Conservation (phyloP, 495 filamentous ascomycete species). For the Xylaria curta region DNA sequence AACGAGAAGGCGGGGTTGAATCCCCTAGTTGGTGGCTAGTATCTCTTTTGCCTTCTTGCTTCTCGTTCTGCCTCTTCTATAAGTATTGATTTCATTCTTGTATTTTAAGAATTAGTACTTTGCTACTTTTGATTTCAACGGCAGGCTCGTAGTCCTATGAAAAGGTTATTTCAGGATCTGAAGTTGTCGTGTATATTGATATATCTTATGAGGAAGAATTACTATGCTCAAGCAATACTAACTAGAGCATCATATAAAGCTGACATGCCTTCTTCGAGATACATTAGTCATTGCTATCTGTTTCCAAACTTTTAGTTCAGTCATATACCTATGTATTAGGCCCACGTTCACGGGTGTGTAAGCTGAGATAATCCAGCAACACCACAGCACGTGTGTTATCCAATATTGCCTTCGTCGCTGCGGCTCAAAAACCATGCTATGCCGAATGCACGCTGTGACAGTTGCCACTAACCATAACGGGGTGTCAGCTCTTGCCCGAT, state of each 20-base stretch:
- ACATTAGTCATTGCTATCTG: background rate
- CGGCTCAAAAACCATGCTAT: conserved; percentile 9
- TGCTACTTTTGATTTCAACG: background rate
- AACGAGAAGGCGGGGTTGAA: conserved; percentile 35
- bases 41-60: background rate
- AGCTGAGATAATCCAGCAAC: background rate
- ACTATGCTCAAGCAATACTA: background rate
- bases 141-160: background rate
- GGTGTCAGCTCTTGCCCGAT: background rate
- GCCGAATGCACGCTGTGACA: background rate
- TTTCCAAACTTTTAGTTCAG: background rate
- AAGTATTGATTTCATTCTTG: background rate
- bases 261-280: background rate
- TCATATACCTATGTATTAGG: background rate
- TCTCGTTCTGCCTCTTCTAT: background rate
- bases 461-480: background rate
- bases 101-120: background rate
- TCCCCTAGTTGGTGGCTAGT: conserved; percentile 29
- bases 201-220: background rate
- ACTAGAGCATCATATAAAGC: background rate
- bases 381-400: background rate
- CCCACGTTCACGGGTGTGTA: background rate
- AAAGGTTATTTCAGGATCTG: background rate
- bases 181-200: background rate
- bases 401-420: background rate